Evolutionary conservation across 805 yeast genomes (phyloP), one percentile per base, ranked within the genome.

Genomic region (Yamadazyma tumulicola): DNA sequence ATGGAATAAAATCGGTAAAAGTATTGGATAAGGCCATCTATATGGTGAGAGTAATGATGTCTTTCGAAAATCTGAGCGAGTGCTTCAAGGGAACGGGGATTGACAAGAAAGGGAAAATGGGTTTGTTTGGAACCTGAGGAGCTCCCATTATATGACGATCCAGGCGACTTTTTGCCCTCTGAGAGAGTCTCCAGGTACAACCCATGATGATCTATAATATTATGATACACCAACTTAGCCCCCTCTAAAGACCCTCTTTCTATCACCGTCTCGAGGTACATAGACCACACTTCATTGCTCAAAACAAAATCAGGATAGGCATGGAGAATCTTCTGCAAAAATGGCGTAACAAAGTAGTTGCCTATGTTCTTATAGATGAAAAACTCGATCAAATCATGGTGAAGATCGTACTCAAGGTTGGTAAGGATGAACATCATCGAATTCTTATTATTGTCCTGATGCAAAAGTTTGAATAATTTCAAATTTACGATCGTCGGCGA

Each of bases 1-100:
- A 54, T 53, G 1, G 69, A 64, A 45, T 61, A 67, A 38, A 55
- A 66, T 22, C 67, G 45, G 42, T 57, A 59, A 47, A 65, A 65
- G 39, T 67, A 67, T 11, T 39, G 45, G 1, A 54, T 30, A 13
- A 65, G 31, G 1, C 69, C 69, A 11, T 53, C 39, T 3, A 64
- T 46, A 23, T 58, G 47, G 6, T 39, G 37, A 1, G 49, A 42
- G 34, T 58, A 60, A 8, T 48, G 47, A 21, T 55, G 43, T 7
- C 49, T 52, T 11, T 47, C 46, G 34, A 61, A 65, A 5, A 64
- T 54, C 5, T 47, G 23, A 1, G 61, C 56, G 8, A 67, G 39
- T 6, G 40, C 39, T 27, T 52, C 56, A 3, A 67, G 31, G 1
- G 48, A 19, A 1, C 43, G 29, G 1, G 64, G 63, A 4, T 55